These are phyloP conservation scores for Centaurea solstitialis DNA, from an alignment of 129 eudicot species.

Conservation along the genomic window DNA sequence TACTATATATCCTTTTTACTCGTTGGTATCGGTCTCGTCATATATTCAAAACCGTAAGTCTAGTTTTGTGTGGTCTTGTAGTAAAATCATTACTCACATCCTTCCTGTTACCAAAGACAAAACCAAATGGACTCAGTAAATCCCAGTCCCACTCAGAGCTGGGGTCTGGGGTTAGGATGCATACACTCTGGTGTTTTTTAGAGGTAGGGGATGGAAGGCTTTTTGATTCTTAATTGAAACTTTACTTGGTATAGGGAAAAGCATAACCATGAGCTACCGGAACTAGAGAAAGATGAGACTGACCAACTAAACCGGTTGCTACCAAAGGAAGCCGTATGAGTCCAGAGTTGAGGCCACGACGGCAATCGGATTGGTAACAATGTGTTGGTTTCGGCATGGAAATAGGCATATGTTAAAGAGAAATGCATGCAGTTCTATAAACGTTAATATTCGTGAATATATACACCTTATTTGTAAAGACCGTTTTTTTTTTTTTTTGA, in stretches of 20 bases:
- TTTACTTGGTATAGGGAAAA: conserved; percentile 25
- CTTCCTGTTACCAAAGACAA: not conserved
- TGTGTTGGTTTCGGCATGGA: no score
- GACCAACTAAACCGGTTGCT: conserved; percentile 28
- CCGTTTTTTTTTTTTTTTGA: no score
- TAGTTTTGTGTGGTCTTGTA: not conserved
- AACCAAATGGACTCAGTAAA: not conserved
- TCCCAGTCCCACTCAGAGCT: no score
- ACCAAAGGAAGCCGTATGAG: not conserved
- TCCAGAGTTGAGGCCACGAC: conserved; percentile 15
- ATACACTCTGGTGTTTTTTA: no score
- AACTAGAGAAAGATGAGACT: conserved; percentile 28
- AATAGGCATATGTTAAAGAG: not conserved
- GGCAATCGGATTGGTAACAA: no score
- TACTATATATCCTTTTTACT: conserved; percentile 63
- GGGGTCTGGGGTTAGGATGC: not conserved
- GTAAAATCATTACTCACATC: not conserved
- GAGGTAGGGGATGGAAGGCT: no score
- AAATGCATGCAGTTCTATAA: no score
- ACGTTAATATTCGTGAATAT: no score
- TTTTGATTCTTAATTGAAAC: no score
- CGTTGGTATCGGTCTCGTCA: conserved; percentile 72
- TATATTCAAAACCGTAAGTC: conserved; percentile 69
- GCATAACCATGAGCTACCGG: conserved; percentile 8
- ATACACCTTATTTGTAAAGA: no score